phyloP scores from a whole-genome alignment of 805 yeast species.

The Jamesozyma rosinii region DNA sequence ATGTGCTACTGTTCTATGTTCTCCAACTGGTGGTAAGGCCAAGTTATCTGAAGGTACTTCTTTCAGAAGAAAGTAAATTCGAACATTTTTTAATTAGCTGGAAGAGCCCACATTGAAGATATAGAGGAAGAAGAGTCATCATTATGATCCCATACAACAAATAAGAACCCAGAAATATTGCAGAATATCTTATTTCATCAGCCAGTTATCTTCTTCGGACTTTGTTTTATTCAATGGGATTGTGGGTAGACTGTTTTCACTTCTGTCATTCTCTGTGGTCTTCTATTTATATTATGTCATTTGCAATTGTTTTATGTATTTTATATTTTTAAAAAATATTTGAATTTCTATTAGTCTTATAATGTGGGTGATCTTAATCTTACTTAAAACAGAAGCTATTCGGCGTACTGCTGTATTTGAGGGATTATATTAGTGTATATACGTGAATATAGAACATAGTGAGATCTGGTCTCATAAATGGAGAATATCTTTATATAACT shows the following conservation, averaged over 20 bases:
- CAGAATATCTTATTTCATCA: background rate
- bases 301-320: background rate
- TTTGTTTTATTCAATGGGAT: background rate
- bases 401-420: too few species aligned
- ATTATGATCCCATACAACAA: background rate
- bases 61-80: slow-evolving; percentile 90
- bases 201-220: background rate
- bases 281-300: background rate
- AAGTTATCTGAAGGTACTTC: slow-evolving; percentile 99
- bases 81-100: background rate
- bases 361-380: background rate
- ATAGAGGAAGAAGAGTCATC: background rate
- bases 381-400: too few species aligned
- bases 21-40: slow-evolving; percentile 99
- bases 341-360: background rate
- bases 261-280: background rate
- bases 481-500: too few species aligned
- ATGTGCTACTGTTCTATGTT: slow-evolving; percentile 95
- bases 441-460: too few species aligned
- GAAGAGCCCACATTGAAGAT: background rate
- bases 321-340: background rate
- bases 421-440: too few species aligned
- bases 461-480: too few species aligned
- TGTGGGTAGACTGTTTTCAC: background rate
- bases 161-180: background rate